A percentile compares a stretch with the other conserved stretches of the same genome.
These are phyloP conservation scores for Keithomyces neogunnii DNA, from an alignment of 2,329 filamentous ascomycete species.

Conservation along the genomic window DNA sequence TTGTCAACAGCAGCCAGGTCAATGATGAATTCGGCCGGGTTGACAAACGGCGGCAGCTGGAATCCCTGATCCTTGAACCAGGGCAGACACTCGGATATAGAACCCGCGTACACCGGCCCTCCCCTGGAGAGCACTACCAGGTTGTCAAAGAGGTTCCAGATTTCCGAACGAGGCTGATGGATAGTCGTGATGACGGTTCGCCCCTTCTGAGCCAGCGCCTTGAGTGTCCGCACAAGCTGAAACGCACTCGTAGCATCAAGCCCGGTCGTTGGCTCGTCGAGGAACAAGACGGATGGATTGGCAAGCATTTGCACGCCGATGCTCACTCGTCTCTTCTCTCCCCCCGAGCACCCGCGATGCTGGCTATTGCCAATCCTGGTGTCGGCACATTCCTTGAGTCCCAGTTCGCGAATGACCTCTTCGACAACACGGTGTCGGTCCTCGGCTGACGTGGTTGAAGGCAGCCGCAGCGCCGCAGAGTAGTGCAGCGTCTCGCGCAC, in stretches of 20 bases:
- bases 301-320: slow-evolving; percentile 73
- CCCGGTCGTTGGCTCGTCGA: slow-evolving; percentile 73
- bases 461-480: slow-evolving; percentile 62
- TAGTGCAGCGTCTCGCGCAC: slow-evolving; percentile 69
- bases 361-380: slow-evolving; percentile 64
- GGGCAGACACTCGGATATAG: slow-evolving; percentile 45
- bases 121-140: slow-evolving; percentile 61
- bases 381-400: slow-evolving; percentile 68
- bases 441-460: slow-evolving; percentile 48
- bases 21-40: slow-evolving; percentile 69
- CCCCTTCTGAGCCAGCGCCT: slow-evolving; percentile 57
- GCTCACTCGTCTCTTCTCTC: slow-evolving; percentile 68
- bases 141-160: slow-evolving; percentile 70
- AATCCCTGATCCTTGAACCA: slow-evolving; percentile 58
- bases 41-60: slow-evolving; percentile 61
- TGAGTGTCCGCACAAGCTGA: slow-evolving; percentile 63
- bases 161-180: slow-evolving; percentile 70
- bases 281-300: slow-evolving; percentile 68
- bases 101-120: slow-evolving; percentile 59
- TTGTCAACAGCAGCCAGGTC: slow-evolving; percentile 69
- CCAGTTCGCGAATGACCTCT: slow-evolving; percentile 67
- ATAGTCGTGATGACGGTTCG: slow-evolving; percentile 67
- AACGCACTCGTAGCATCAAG: slow-evolving; percentile 71
- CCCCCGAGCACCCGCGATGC: slow-evolving; percentile 70
- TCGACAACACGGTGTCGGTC: slow-evolving; percentile 60